Evolutionary conservation across 169 alveolate genomes (phyloP), one percentile per base, ranked within the genome.

Genomic region (Cryptosporidium ryanae): DNA sequence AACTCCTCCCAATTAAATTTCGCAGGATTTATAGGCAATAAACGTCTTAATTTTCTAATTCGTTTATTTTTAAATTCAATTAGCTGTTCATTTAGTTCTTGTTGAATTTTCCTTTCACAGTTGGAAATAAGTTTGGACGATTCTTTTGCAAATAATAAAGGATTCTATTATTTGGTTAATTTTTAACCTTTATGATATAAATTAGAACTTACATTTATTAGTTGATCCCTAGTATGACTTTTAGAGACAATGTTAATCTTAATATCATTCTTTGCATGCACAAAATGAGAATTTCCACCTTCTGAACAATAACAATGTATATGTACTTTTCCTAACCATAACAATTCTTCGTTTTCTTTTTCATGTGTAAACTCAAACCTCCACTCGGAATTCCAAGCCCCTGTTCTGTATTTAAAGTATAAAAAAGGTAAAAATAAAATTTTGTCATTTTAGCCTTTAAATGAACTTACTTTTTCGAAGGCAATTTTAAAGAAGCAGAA

Each of bases 331-430:
- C 87, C 87, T 27, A 2, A 32, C 87, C 87, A 76, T 21, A 34
- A 15, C 25, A 76, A 44, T 32, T 38, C 46, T 32, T 59, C 13
- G 1, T 49, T 44, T 15, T 54, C 38, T 15, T 59, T 32, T 32
- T 76, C 65, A 43, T 61, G 32, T 43, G 87, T 67, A 23, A 76
- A 76, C 46, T 61, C 71, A 13, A 76, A 59, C 18, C 44, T 61
- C 87, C 87, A 76, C 59, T 76, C 76, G n/a, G 76, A 57, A 59
- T 59, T 38, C 87, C 87, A 76, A 7, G 59, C 48, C 21, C 87
- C 87, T n/a, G 65, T 61, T 76, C 87, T 76, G 59, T 29, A n/a
- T 8, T 32, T 25, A 17, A 70, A 10, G 44, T 52, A 54, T 10
- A 21, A 29, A 12, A 6, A 3, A 52, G 0, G 38, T 4, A 13